A percentile compares a stretch with the other conserved stretches of the same genome.
Evolutionary conservation across 768 basidiomycete species (phyloP).

Genomic region (Boletus bicolor): DNA sequence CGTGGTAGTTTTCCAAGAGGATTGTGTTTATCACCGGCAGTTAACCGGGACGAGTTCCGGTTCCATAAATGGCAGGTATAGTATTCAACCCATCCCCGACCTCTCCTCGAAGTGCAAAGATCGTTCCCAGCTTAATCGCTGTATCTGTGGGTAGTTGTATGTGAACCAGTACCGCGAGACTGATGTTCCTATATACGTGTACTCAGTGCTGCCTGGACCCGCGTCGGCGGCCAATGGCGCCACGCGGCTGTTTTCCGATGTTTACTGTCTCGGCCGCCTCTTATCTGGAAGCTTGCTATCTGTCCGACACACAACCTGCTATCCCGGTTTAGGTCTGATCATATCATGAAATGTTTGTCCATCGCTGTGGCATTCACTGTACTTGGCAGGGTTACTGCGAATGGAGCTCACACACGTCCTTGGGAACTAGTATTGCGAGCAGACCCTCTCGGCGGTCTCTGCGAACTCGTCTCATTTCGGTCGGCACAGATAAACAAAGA

Average conservation of each 20-base stretch:
- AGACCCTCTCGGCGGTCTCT: slow-evolving; percentile 17
- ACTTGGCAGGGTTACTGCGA: slow-evolving; percentile 3
- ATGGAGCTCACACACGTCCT: slow-evolving; percentile 76
- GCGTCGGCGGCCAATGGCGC: not conserved
- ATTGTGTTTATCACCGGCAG: not conserved
- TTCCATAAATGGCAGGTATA: slow-evolving; percentile 27
- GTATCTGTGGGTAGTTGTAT: not conserved
- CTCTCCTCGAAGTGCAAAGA: not conserved
- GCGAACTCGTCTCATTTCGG: slow-evolving; percentile 19
- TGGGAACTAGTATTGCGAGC: slow-evolving; percentile 36
- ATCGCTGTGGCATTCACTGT: not conserved
- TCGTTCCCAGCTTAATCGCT: not conserved
- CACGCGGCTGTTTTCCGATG: slow-evolving; percentile 2
- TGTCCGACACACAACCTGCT: not conserved
- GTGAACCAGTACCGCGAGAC: not conserved
- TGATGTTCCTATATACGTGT: not conserved
- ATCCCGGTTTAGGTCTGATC: not conserved
- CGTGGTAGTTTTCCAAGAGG: slow-evolving; percentile 12
- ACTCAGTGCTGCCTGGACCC: too few relatives aligned
- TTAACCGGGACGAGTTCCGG: not conserved
- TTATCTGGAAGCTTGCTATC: not conserved
- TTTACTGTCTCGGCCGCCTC: not conserved
- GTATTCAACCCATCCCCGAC: slow-evolving; percentile 9
- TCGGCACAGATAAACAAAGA: slow-evolving; percentile 22
- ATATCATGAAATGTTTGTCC: slow-evolving; percentile 15